A percentile compares a stretch with the other conserved stretches of the same genome.
These are phyloP conservation scores for Pseudonitzschia pungens DNA, from an alignment of 108 stramenopile species.

Conservation along the genomic window DNA sequence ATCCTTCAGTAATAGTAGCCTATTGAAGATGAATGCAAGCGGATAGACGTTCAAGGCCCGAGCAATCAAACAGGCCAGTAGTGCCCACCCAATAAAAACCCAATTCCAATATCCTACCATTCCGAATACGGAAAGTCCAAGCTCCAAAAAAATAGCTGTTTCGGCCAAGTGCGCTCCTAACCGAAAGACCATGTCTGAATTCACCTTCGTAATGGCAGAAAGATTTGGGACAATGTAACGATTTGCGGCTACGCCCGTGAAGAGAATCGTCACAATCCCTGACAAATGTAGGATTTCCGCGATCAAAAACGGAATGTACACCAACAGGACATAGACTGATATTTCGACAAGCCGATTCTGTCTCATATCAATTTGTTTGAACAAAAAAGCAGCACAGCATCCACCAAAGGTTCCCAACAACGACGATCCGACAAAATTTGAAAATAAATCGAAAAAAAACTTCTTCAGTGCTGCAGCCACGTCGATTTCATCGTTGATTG, in stretches of 20 bases:
- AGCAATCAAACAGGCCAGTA: slow-evolving; percentile 64
- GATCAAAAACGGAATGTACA: slow-evolving; percentile 77
- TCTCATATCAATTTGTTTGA: slow-evolving; percentile 68
- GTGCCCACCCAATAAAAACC: slow-evolving; percentile 53
- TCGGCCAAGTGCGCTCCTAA: slow-evolving; percentile 71
- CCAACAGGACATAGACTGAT: slow-evolving; percentile 52
- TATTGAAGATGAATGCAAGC: slow-evolving; percentile 57
- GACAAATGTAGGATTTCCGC: slow-evolving; percentile 68
- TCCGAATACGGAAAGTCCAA: slow-evolving; percentile 72
- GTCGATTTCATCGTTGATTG: slow-evolving; percentile 31
- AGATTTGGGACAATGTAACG: slow-evolving; percentile 70
- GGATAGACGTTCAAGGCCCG: slow-evolving; percentile 77
- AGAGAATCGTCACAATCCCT: slow-evolving; percentile 88
- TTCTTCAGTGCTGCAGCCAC: slow-evolving; percentile 36
- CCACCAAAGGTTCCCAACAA: slow-evolving; percentile 59
- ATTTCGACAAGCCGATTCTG: slow-evolving; percentile 56
- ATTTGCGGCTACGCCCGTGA: slow-evolving; percentile 73
- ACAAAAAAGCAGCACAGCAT: slow-evolving; percentile 47
- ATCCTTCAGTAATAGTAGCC: slow-evolving; percentile 22
- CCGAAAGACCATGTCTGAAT: slow-evolving; percentile 60
- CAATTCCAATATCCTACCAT: slow-evolving; percentile 40
- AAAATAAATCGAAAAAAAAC: slow-evolving; percentile 57
- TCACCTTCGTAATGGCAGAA: slow-evolving; percentile 37
- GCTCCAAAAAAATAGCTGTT: slow-evolving; percentile 79
- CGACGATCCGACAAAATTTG: slow-evolving; percentile 58